A percentile compares a stretch with the other conserved stretches of the same genome.
Conservation (phyloP, 2,329 filamentous ascomycete species). For the Passalora sequoiae region DNA sequence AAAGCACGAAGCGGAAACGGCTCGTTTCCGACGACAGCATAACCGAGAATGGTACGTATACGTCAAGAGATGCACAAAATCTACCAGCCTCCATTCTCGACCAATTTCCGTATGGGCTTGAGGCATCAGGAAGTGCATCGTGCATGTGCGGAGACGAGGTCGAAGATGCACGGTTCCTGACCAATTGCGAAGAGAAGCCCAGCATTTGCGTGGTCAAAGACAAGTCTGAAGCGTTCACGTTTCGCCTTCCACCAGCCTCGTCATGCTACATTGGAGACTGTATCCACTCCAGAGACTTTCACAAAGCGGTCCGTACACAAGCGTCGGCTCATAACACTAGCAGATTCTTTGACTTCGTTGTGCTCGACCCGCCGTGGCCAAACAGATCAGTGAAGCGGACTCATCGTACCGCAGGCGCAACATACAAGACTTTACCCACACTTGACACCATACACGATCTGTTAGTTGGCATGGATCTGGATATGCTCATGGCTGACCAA, state of each 20-base stretch:
- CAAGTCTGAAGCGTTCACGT: constrained; percentile 6
- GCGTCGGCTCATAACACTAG: constrained; percentile 40
- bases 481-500: constrained; percentile 48
- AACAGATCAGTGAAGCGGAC: constrained; percentile 65
- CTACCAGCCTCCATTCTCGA: not conserved
- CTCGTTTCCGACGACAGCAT: constrained; percentile 2
- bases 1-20: constrained; percentile 25
- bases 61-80: not conserved
- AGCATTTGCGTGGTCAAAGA: not conserved
- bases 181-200: not conserved
- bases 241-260: constrained; percentile 46
- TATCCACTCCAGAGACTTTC: constrained; percentile 33
- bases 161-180: not conserved
- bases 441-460: constrained; percentile 41
- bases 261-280: constrained; percentile 49
- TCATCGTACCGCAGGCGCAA: constrained; percentile 38
- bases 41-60: not conserved
- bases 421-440: constrained; percentile 39
- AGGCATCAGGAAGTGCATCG: not conserved
- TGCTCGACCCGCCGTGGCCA: constrained; percentile 77
- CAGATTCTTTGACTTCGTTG: constrained; percentile 58
- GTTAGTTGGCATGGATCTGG: constrained; percentile 44
- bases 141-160: not conserved
- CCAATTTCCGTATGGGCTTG: not conserved
- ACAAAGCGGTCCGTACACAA: constrained; percentile 34